phyloP scores from a whole-genome alignment of 2,329 filamentous ascomycete genomes.

The Xylariaceae sp. region DNA sequence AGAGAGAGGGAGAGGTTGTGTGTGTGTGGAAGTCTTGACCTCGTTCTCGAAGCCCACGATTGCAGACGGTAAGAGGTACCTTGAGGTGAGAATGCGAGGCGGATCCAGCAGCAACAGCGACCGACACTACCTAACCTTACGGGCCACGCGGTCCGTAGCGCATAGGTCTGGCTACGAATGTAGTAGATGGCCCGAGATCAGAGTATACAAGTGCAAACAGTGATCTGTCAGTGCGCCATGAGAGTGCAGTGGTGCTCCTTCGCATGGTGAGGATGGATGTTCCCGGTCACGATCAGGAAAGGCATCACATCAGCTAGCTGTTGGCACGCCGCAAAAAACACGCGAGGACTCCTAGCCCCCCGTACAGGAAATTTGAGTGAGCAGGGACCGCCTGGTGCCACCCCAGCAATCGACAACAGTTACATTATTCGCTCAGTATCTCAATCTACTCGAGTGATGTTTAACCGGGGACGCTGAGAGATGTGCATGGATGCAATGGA shows the following conservation, averaged over 20 bases:
- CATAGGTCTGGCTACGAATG: no score
- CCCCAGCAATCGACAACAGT: slow-evolving; percentile 3
- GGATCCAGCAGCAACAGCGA: no score
- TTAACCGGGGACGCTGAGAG: not conserved
- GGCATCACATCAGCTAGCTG: not conserved
- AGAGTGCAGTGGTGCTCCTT: no score
- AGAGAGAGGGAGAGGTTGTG: not conserved
- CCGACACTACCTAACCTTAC: no score
- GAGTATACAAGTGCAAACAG: no score
- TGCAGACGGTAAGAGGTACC: no score
- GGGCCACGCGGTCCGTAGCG: no score
- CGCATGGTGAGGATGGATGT: not conserved
- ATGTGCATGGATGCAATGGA: not conserved
- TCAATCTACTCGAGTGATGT: slow-evolving; percentile 7
- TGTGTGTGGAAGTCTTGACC: no score
- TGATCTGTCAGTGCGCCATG: no score
- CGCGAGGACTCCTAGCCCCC: not conserved
- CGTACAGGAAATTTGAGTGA: slow-evolving; percentile 10
- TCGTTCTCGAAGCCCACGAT: no score
- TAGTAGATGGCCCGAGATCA: no score
- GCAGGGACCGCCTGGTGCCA: slow-evolving; percentile 10
- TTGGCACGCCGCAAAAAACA: not conserved
- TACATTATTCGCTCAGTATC: slow-evolving; percentile 9
- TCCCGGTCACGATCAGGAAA: not conserved
- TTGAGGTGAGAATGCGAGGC: no score